Evolutionary conservation across 768 basidiomycete genomes (phyloP).

Genomic region (Macrolepiota albuminosa): DNA sequence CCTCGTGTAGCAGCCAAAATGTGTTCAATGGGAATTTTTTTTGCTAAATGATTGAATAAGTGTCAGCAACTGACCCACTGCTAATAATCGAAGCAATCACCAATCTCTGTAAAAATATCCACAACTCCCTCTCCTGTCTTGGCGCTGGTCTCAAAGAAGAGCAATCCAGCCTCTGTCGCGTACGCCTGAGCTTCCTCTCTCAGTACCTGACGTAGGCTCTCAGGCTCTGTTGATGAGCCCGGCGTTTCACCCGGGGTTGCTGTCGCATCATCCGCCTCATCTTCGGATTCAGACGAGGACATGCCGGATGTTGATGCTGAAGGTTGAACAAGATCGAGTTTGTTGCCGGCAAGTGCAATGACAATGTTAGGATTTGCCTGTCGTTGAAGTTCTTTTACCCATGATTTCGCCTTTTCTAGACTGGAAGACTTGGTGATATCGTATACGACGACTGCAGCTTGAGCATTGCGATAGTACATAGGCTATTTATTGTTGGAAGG

Average conservation of each 20-base stretch:
- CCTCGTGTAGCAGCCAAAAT: constrained; percentile 83
- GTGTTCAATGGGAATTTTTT: constrained; percentile 81
- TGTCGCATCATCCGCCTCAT: constrained; percentile 91
- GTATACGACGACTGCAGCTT: constrained; percentile 97
- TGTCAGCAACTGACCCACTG: background rate
- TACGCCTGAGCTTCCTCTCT: constrained; percentile 95
- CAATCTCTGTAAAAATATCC: constrained; percentile 98
- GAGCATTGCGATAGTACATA: constrained; percentile 99
- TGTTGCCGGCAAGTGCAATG: constrained; percentile 97
- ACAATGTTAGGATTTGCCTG: constrained; percentile 99
- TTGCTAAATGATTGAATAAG: constrained; percentile 30
- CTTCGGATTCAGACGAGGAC: constrained; percentile 67
- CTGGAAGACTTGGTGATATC: constrained; percentile 95
- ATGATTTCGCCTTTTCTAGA: constrained; percentile 97
- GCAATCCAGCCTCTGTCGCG: constrained; percentile 86
- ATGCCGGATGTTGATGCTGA: constrained; percentile 47
- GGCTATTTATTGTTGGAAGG: constrained; percentile 50
- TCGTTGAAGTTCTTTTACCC: constrained; percentile 98
- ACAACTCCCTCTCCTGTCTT: constrained; percentile 96
- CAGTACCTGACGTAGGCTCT: constrained; percentile 84
- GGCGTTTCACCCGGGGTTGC: constrained; percentile 74
- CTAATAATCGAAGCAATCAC: constrained; percentile 38
- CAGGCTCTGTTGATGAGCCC: constrained; percentile 50
- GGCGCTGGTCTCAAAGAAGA: constrained; percentile 98
- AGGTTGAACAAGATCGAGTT: constrained; percentile 83